Percentiles rank a stretch among this genome's conserved stretches.
These are phyloP conservation scores for Starmerella apicola DNA, from an alignment of 805 yeast genomes.

Conservation along the genomic window DNA sequence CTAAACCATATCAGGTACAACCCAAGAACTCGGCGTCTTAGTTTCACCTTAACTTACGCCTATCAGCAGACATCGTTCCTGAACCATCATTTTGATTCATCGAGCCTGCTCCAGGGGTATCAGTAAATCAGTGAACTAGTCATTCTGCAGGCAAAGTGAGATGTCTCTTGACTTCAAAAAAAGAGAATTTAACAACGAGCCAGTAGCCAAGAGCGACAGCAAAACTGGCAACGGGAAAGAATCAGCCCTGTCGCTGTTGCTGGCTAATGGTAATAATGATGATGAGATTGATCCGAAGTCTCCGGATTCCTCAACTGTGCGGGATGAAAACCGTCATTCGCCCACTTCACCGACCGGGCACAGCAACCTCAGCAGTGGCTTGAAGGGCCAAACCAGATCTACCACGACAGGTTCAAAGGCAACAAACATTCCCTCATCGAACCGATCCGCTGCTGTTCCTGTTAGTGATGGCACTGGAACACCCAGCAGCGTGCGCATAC, in stretches of 20 bases:
- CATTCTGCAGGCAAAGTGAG: too few relatives aligned
- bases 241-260: slow-evolving; percentile 19
- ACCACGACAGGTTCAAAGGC: background rate
- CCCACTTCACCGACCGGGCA: background rate
- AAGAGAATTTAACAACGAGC: slow-evolving; percentile 9
- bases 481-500: slow-evolving; percentile 11
- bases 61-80: too few relatives aligned
- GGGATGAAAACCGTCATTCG: background rate
- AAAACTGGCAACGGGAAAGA: slow-evolving; percentile 11
- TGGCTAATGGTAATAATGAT: too few relatives aligned
- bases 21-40: too few relatives aligned
- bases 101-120: too few relatives aligned
- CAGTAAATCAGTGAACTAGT: too few relatives aligned
- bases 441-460: background rate
- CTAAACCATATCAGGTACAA: too few relatives aligned
- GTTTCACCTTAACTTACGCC: too few relatives aligned
- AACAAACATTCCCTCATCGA: background rate
- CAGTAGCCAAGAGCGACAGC: background rate
- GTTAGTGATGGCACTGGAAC: slow-evolving; percentile 4
- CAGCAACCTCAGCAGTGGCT: slow-evolving; percentile 4
- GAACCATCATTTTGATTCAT: too few relatives aligned
- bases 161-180: slow-evolving; percentile 19
- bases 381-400: too few relatives aligned
- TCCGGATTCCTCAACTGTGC: too few relatives aligned
- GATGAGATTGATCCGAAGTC: too few relatives aligned